phyloP scores from a whole-genome alignment of 108 stramenopile genomes.

The Pinguiococcus pyrenoidosus region DNA sequence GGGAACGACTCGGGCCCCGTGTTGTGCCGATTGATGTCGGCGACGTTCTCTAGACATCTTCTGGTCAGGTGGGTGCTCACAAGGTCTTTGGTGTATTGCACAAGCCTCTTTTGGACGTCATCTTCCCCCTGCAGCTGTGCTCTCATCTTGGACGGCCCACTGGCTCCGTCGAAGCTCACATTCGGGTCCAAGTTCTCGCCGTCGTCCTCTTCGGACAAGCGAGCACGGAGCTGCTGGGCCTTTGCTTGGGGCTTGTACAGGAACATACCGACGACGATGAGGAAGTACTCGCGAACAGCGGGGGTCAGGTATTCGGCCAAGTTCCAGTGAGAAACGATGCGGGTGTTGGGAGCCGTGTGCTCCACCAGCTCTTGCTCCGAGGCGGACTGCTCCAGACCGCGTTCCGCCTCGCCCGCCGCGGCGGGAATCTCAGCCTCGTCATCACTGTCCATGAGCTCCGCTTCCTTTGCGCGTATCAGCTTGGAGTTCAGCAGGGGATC shows the following conservation, averaged over 20 bases:
- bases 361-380: neutral
- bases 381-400: neutral
- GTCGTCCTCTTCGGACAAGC: conserved; percentile 1
- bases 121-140: conserved; percentile 15
- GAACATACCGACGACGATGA: conserved; percentile 5
- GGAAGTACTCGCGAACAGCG: neutral
- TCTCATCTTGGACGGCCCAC: neutral
- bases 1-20: conserved; percentile 39
- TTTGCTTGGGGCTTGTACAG: conserved; percentile 13
- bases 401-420: too few relatives aligned
- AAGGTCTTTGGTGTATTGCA: conserved; percentile 8
- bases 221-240: conserved; percentile 12
- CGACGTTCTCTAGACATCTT: conserved; percentile 19
- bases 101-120: conserved; percentile 13
- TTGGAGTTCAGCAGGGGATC: too few relatives aligned
- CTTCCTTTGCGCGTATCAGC: too few relatives aligned
- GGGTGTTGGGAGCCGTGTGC: too few relatives aligned
- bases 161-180: neutral
- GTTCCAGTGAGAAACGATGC: conserved; percentile 24
- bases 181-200: neutral
- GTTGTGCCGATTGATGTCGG: conserved; percentile 20
- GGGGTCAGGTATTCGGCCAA: conserved; percentile 17
- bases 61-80: conserved; percentile 5
- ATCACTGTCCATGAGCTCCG: too few relatives aligned
- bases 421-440: too few relatives aligned